These are phyloP conservation scores for Solanum chiquidenum DNA, from an alignment of 257 asterid genomes.

Conservation along the genomic window DNA sequence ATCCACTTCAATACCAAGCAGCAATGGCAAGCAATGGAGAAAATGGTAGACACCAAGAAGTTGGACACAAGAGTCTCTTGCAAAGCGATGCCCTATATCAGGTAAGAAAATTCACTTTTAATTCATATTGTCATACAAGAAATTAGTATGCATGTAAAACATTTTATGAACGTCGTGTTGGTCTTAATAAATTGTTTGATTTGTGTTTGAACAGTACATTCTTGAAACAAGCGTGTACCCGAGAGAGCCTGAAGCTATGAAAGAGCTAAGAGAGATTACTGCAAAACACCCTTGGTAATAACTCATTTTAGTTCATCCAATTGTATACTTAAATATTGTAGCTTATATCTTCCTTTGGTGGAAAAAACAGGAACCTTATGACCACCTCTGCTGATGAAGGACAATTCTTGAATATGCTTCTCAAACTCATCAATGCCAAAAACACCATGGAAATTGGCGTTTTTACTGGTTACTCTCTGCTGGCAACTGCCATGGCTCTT, in stretches of 20 bases:
- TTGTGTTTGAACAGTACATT: conserved; percentile 18
- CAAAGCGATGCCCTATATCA: conserved; percentile 11
- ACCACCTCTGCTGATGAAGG: conserved; percentile 58
- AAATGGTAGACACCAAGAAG: conserved; percentile 1
- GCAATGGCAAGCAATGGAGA: conserved; percentile 8
- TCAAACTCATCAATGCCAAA: conserved; percentile 48
- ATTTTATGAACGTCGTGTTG: background rate
- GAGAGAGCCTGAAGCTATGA: conserved; percentile 34
- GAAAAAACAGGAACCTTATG: conserved; percentile 40
- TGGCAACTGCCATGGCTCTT: conserved; percentile 49
- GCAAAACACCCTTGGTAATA: conserved; percentile 20
- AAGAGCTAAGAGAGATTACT: conserved; percentile 21
- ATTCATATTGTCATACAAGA: background rate
- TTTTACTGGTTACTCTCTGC: conserved; percentile 55
- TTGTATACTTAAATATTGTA: background rate
- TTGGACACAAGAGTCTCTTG: conserved; percentile 9
- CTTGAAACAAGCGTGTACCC: conserved; percentile 44
- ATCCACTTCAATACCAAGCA: background rate
- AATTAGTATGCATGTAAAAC: background rate
- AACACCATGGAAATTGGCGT: conserved; percentile 49
- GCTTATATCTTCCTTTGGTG: too few relatives aligned
- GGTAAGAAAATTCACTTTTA: background rate
- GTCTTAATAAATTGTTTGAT: background rate
- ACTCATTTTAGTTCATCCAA: too few relatives aligned
- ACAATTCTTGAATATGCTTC: conserved; percentile 34